These are phyloP conservation scores for Boletellus deceptivus DNA, from an alignment of 1,284 basidiomycete genomes.

Conservation along the genomic window DNA sequence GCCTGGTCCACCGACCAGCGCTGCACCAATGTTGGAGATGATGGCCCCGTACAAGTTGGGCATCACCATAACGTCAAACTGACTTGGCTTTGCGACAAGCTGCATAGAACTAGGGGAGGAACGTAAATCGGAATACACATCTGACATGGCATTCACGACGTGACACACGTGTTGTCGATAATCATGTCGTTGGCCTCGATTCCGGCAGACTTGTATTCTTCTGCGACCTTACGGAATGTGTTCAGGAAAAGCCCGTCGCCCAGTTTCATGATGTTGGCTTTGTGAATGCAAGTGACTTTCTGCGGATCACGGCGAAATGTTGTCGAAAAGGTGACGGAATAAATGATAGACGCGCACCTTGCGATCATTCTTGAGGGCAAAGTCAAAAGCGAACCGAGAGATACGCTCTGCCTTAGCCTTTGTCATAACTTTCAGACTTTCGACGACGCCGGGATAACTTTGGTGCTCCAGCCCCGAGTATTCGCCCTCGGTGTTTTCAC, in stretches of 20 bases:
- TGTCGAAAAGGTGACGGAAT: neutral
- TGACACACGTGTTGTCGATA: constrained; percentile 90
- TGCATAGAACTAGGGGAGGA: constrained; percentile 81
- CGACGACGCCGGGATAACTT: constrained; percentile 97
- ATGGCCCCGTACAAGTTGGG: constrained; percentile 97
- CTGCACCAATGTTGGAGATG: constrained; percentile 97
- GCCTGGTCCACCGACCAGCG: constrained; percentile 96
- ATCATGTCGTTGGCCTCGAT: constrained; percentile 98
- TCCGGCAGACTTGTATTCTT: constrained; percentile 92
- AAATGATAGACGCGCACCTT: constrained; percentile 55
- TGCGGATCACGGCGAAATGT: constrained; percentile 34
- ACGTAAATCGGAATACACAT: constrained; percentile 1
- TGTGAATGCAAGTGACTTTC: constrained; percentile 99
- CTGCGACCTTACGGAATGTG: constrained; percentile 94
- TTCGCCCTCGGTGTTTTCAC: constrained; percentile 99
- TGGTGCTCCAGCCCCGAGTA: constrained; percentile 99
- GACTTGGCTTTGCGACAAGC: constrained; percentile 90
- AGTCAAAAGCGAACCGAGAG: constrained; percentile 97
- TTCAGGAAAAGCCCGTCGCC: constrained; percentile 99
- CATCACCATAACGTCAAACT: constrained; percentile 99
- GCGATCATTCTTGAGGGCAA: constrained; percentile 97
- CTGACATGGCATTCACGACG: constrained; percentile 4
- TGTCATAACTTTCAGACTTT: constrained; percentile 97
- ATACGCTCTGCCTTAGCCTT: constrained; percentile 96
- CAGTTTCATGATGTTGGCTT: constrained; percentile 99